Evolutionary conservation across 1,139 yeast species (phyloP), one percentile per base, ranked within the genome.

Genomic region (Candida sp.): DNA sequence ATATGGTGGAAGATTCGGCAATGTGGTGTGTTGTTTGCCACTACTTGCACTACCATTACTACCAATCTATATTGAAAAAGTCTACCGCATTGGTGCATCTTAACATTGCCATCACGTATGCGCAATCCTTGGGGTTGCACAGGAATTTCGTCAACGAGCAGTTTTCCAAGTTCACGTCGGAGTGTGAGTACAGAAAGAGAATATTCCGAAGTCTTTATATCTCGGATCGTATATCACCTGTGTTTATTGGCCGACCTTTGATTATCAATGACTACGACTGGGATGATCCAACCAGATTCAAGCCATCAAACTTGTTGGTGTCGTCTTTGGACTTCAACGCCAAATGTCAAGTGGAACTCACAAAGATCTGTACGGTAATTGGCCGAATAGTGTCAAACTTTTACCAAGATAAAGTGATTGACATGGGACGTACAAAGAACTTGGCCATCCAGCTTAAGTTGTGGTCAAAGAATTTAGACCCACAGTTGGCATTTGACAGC

Each of bases 11-110:
- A 47, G 78, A 75, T 55, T 75, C 75, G 2, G 71, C 69, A 41
- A 50, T 75, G 7, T 77, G 81, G 80, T 58, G 73, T 23, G 75
- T 77, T 1, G 75, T 77, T 52, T 72, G 73, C 3, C 67, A 78
- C 50, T 61, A 73, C 41, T 59, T 78, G 42, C 63, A 70, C 28
- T 72, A 66, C 52, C 69, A 75, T 54, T 77, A 67, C 55, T 72
- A 76, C 53, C 78, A 75, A 49, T 58, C 67, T 27, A 65, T 65
- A 17, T 70, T 77, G n/a, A 68, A 70, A 44, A 66, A 76, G 52
- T 69, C 72, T 47, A 69, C 77, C 0, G 72, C 80, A 8, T 79
- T 83, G 80, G 50, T 58, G 25, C 66, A 62, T 53, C 50, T 69
- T 32, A 65, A 67, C n/a, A 53, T 57, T 9, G 67, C 73, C 4